Evolutionary conservation across 257 asterid species (phyloP), one percentile per base, ranked within the genome.

Genomic region (Parsonsia alboflavescens): DNA sequence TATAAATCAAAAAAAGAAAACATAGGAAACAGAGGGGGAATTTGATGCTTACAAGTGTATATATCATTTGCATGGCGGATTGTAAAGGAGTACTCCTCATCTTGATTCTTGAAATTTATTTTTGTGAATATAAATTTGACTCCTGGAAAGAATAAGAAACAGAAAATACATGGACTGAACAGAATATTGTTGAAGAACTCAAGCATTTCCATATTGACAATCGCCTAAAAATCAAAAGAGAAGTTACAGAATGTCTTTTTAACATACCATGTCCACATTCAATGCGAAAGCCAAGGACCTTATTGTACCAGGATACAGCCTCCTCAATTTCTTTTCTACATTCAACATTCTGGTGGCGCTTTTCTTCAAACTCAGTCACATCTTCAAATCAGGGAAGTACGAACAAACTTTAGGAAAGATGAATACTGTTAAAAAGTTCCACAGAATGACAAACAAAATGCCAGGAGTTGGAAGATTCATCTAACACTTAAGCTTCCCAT

Each of bases 221-320:
- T 33, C 64, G 46, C 11, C 22, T 21, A 62, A 62, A 65, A 59
- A 26, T 7, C 36, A 70, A 59, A 54, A 16, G 45, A 10, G 6
- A 19, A 57, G 8, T 36, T 61, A 42, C 24, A 48, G 50, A 2
- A 21, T 28, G 56, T 72, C 44, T n/a, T 61, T 62, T 58, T 33
- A 30, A 70, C 87, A 42, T 80, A 95, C 99, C 99, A 78, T 74
- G 89, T 68, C 97, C 94, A 73, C 91, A 82, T 85, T 95, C 98
- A 59, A 90, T 81, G 76, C 85, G 94, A 76, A 92, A 92, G 71
- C 98, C 99, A 69, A 95, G 97, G 79, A 86, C 88, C 84, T 70
- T 89, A 80, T 89, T 86, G 76, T 92, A 95, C 99, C 99, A 95
- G 56, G 86, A 89, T 49, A 92, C 83, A 50, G 94, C 99, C 82